A percentile compares a stretch with the other conserved stretches of the same genome.
Evolutionary conservation across 2,329 filamentous ascomycete genomes (phyloP).

Genomic region (Colletotrichum sublineola): DNA sequence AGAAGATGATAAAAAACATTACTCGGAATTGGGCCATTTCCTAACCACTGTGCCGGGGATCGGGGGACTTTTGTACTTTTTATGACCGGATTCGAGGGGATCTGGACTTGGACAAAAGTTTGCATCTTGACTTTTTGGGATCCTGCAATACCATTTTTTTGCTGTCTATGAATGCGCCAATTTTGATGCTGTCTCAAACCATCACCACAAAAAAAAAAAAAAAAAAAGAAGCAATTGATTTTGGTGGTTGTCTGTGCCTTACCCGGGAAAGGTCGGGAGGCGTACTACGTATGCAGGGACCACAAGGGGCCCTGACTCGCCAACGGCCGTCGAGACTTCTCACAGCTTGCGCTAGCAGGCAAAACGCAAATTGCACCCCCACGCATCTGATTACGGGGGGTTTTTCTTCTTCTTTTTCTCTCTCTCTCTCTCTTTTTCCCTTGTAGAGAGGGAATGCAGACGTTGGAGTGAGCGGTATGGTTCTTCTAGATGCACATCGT

Average conservation of each 20-base stretch:
- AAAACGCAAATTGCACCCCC: slow-evolving; percentile 13
- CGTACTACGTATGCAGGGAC: slow-evolving; percentile 12
- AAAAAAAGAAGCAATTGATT: neutral
- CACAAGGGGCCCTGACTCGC: slow-evolving; percentile 11
- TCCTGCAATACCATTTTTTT: slow-evolving; percentile 43
- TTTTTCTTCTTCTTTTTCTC: neutral
- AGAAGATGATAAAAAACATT: slow-evolving; percentile 26
- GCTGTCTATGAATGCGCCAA: slow-evolving; percentile 8
- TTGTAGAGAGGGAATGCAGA: neutral
- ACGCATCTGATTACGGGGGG: neutral
- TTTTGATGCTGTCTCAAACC: neutral
- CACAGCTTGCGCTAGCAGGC: slow-evolving; percentile 6
- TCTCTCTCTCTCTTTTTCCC: no score
- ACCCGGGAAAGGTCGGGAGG: neutral
- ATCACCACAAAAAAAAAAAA: neutral
- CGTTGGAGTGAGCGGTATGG: slow-evolving; percentile 3
- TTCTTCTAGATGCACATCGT: neutral
- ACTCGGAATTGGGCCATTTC: slow-evolving; percentile 38
- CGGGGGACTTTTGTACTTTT: slow-evolving; percentile 52
- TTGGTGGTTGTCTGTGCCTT: neutral
- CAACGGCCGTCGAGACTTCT: neutral
- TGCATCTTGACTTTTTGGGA: slow-evolving; percentile 42
- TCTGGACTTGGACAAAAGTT: slow-evolving; percentile 45
- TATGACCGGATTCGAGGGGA: slow-evolving; percentile 49
- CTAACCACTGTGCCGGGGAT: slow-evolving; percentile 38